Evolutionary conservation across 2,329 filamentous ascomycete species (phyloP).

Genomic region (Phyllosticta paracitricarpa): DNA sequence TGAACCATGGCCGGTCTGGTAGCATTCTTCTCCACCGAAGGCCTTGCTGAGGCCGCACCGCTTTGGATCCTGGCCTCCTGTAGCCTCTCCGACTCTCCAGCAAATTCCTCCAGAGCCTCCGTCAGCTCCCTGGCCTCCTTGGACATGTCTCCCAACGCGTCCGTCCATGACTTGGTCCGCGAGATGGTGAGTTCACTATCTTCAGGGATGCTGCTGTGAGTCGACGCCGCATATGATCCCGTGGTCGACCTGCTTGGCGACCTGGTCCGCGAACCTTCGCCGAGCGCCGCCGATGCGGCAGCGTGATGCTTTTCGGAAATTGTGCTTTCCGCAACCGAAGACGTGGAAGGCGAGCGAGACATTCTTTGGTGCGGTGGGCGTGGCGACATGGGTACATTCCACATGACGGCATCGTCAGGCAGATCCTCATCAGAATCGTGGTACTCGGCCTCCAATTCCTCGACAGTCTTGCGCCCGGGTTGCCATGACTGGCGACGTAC

Average conservation of each 20-base stretch:
- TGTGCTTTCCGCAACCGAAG: slow-evolving; percentile 17
- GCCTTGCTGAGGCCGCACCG: slow-evolving; percentile 26
- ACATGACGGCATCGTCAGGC: slow-evolving; percentile 67
- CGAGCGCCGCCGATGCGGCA: slow-evolving; percentile 16
- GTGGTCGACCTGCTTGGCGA: slow-evolving; percentile 5
- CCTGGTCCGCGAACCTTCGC: slow-evolving; percentile 15
- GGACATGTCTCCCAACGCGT: slow-evolving; percentile 58
- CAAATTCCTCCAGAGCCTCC: slow-evolving; percentile 70
- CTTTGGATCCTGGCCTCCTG: slow-evolving; percentile 44
- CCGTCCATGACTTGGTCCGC: slow-evolving; percentile 65
- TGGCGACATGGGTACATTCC: slow-evolving; percentile 75
- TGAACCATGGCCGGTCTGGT: slow-evolving; percentile 41
- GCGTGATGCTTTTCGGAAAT: slow-evolving; percentile 13
- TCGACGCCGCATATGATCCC: slow-evolving; percentile 2
- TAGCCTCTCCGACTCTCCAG: slow-evolving; percentile 47
- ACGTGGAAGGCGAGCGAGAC: slow-evolving; percentile 20
- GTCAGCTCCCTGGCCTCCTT: slow-evolving; percentile 65
- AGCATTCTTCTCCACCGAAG: slow-evolving; percentile 38
- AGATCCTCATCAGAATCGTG: slow-evolving; percentile 68
- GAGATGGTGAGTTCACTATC: slow-evolving; percentile 1
- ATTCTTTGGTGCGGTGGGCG: slow-evolving; percentile 26
- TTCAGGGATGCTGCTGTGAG: slow-evolving; percentile 9
- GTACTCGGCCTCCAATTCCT: slow-evolving; percentile 68
- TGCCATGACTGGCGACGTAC: slow-evolving; percentile 53
- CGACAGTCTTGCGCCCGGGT: slow-evolving; percentile 55